Evolutionary conservation across 2,329 filamentous ascomycete genomes (phyloP).

Genomic region (Aspergillus intermedius): DNA sequence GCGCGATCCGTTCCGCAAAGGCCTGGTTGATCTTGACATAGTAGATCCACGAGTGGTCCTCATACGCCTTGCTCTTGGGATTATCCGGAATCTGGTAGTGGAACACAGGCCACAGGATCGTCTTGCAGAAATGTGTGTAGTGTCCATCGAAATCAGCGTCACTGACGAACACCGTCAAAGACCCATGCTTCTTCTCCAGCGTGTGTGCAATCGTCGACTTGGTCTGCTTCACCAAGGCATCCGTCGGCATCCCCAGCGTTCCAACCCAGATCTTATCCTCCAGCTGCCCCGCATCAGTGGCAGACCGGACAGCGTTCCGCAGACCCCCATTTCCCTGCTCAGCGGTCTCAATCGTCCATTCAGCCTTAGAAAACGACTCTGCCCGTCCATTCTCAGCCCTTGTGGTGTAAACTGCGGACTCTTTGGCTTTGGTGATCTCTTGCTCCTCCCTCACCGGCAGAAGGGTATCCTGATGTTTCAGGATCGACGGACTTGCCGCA

Average conservation of each 20-base stretch:
- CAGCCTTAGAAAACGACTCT: constrained; percentile 62
- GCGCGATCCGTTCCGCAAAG: constrained; percentile 80
- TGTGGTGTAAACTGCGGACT: constrained; percentile 6
- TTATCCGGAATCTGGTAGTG: constrained; percentile 97
- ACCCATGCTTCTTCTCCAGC: constrained; percentile 73
- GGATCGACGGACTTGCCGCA: constrained; percentile 67
- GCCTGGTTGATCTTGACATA: constrained; percentile 87
- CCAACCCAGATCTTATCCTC: constrained; percentile 84
- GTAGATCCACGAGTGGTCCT: constrained; percentile 92
- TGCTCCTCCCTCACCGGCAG: constrained; percentile 14
- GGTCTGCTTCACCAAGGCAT: constrained; percentile 67
- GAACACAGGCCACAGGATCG: constrained; percentile 92
- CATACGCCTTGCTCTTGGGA: constrained; percentile 93
- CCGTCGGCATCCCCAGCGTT: constrained; percentile 88
- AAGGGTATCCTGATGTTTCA: constrained; percentile 55
- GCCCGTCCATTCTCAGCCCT: constrained; percentile 52
- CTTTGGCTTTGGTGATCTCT: constrained; percentile 7
- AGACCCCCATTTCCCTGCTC: constrained; percentile 91
- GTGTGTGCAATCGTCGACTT: constrained; percentile 78
- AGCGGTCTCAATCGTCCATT: constrained; percentile 76
- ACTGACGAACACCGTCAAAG: constrained; percentile 73
- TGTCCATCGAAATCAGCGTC: constrained; percentile 92
- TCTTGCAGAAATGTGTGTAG: constrained; percentile 92
- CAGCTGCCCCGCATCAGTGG: constrained; percentile 61
- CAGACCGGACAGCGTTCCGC: constrained; percentile 77